Percentiles rank a stretch among this genome's conserved stretches.
Conservation (phyloP, 352 stramenopile species). For the Phytophthora capsici region DNA sequence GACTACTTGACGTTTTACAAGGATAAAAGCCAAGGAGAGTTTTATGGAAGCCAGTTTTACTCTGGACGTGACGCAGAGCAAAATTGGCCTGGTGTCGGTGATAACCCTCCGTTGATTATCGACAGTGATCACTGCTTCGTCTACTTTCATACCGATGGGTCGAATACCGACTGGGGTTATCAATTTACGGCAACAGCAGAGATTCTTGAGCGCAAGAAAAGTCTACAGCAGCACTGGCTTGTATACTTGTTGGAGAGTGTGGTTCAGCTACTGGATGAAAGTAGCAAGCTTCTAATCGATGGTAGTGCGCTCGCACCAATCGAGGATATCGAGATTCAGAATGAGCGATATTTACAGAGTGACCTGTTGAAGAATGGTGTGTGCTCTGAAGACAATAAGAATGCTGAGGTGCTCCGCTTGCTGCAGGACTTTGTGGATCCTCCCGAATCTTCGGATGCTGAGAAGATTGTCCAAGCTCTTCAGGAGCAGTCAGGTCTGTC, state of each 20-base stretch:
- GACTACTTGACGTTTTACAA: constrained; percentile 92
- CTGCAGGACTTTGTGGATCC: constrained; percentile 66
- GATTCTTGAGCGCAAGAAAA: constrained; percentile 65
- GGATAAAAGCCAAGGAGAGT: constrained; percentile 55
- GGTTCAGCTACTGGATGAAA: constrained; percentile 60
- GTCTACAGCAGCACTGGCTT: constrained; percentile 69
- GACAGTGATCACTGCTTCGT: constrained; percentile 83
- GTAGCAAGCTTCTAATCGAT: constrained; percentile 55
- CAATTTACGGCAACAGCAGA: constrained; percentile 77
- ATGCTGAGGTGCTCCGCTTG: constrained; percentile 60
- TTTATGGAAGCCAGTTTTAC: constrained; percentile 78
- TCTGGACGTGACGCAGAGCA: constrained; percentile 73
- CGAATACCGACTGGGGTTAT: constrained; percentile 86
- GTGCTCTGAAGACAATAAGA: constrained; percentile 51
- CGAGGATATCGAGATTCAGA: constrained; percentile 51
- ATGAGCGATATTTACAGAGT: constrained; percentile 65
- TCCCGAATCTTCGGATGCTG: constrained; percentile 45
- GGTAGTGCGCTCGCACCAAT: constrained; percentile 55
- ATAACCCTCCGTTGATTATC: constrained; percentile 74
- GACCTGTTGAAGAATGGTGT: constrained; percentile 75
- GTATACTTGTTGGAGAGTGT: constrained; percentile 55
- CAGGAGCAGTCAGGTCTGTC: constrained; percentile 34
- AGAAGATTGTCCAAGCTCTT: constrained; percentile 52
- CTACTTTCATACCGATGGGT: constrained; percentile 85
- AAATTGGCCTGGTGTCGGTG: constrained; percentile 82